These are phyloP conservation scores for Senna tora DNA, from an alignment of 306 rosid species.

Conservation along the genomic window DNA sequence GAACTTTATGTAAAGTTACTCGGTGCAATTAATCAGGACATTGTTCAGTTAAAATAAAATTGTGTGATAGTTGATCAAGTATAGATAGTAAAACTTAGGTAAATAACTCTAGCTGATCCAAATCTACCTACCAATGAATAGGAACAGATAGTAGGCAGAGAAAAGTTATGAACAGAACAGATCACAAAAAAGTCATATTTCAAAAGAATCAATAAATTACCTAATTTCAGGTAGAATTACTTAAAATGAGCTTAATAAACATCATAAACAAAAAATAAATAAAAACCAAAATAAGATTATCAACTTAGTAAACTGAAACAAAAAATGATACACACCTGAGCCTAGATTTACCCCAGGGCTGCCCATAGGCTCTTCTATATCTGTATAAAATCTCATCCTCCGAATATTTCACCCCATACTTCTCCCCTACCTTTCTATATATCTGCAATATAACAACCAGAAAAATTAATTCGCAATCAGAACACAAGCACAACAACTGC, in stretches of 20 bases:
- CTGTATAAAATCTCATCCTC: constrained; percentile 84
- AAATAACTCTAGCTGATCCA: no score
- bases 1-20: no score
- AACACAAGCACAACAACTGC: neutral
- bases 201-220: constrained; percentile 9
- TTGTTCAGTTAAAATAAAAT: no score
- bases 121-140: neutral
- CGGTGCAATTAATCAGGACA: no score
- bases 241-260: neutral
- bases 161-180: neutral
- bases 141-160: neutral
- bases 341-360: constrained; percentile 98
- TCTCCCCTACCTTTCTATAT: constrained; percentile 82
- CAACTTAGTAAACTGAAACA: neutral
- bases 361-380: constrained; percentile 86
- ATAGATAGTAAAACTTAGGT: no score
- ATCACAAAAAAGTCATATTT: neutral
- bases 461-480: neutral
- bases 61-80: no score
- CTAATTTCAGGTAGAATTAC: neutral
- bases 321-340: constrained; percentile 61
- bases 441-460: constrained; percentile 50
- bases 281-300: neutral
- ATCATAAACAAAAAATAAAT: neutral
- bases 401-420: constrained; percentile 84